Evolutionary conservation across 192 early-diverging fungal genomes (phyloP).

Genomic region (Coemansia sp.): DNA sequence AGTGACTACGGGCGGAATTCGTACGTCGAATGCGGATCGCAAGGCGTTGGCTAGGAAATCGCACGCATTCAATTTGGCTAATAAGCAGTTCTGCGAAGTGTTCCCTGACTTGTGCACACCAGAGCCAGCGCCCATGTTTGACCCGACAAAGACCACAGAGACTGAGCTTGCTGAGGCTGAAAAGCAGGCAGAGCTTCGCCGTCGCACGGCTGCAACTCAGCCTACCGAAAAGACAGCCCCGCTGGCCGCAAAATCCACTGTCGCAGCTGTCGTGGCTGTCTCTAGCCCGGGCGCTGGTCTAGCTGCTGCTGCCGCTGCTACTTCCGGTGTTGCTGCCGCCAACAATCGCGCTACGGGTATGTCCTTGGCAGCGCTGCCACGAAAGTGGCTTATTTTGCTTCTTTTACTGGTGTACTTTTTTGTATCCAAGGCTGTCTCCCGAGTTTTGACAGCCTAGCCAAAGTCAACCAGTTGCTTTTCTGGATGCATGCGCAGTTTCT

Average conservation of each 20-base stretch:
- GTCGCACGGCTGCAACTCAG: background rate
- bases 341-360: conserved; percentile 16
- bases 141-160: conserved; percentile 7
- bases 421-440: conserved; percentile 42
- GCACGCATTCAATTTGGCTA: conserved; percentile 76
- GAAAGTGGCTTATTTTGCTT: conserved; percentile 51
- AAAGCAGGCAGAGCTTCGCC: background rate
- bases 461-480: background rate
- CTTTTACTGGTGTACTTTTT: conserved; percentile 47
- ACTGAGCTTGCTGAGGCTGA: background rate
- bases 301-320: conserved; percentile 9
- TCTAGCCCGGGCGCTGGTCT: background rate
- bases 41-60: conserved; percentile 75
- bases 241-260: background rate
- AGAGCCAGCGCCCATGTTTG: conserved; percentile 15
- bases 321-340: background rate
- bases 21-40: conserved; percentile 77
- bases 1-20: conserved; percentile 91
- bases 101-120: conserved; percentile 84
- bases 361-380: conserved; percentile 23
- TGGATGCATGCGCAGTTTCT: background rate
- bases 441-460: conserved; percentile 36
- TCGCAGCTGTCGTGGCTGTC: background rate
- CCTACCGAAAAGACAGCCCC: background rate
- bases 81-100: conserved; percentile 75